Conservation (phyloP, 345 rosid species). For the Lumnitzera racemosa region DNA sequence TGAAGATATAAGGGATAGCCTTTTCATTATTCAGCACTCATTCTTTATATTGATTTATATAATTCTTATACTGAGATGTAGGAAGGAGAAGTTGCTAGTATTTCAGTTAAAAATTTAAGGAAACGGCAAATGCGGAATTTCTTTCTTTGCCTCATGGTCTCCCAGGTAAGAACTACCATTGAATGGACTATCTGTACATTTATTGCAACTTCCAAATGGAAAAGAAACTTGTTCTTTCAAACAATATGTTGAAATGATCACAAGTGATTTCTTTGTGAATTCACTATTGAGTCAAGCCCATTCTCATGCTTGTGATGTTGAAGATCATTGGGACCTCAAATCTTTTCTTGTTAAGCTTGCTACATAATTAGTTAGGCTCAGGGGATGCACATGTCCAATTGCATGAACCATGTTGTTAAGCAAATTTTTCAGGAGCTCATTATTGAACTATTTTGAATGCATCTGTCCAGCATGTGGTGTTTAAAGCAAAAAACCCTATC, state of each 20-base stretch:
- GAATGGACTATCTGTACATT: not conserved
- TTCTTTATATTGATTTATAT: conserved; percentile 1
- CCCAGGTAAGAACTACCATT: conserved; percentile 53
- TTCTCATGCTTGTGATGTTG: too few species aligned
- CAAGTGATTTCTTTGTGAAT: not conserved
- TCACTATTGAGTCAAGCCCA: too few species aligned
- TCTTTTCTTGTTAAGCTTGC: too few species aligned
- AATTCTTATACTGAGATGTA: conserved; percentile 17
- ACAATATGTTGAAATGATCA: too few species aligned
- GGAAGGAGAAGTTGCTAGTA: conserved; percentile 87
- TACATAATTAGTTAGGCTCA: too few species aligned
- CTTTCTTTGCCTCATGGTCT: conserved; percentile 86
- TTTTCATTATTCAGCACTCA: conserved; percentile 6
- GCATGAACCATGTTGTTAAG: not conserved
- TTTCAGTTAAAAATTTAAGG: conserved; percentile 78
- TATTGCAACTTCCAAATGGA: not conserved
- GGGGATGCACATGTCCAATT: not conserved
- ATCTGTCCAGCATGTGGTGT: too few species aligned
- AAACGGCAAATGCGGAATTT: conserved; percentile 90
- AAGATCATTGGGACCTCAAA: too few species aligned
- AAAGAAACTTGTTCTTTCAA: too few species aligned
- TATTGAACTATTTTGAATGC: too few species aligned
- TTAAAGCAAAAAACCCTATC: too few species aligned
- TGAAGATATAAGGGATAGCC: too few species aligned
- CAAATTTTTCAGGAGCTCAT: too few species aligned